Conservation (phyloP, 169 alveolate genomes). For the Cryptosporidium meleagridis region DNA sequence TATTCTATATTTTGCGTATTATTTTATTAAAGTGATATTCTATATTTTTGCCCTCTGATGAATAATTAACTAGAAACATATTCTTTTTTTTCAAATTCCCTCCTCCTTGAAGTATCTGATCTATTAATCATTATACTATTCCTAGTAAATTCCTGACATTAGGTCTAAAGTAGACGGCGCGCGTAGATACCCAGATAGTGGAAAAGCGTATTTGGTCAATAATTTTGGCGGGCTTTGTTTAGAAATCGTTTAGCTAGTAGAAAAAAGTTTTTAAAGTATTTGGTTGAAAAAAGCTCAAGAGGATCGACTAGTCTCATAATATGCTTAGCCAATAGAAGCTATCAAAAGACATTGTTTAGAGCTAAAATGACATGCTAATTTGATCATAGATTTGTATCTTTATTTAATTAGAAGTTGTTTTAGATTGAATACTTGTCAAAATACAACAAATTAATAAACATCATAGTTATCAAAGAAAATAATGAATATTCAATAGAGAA, state of each 20-base stretch:
- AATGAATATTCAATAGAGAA: background rate
- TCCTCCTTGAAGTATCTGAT: background rate
- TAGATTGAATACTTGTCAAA: background rate
- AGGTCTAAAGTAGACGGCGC: constrained; percentile 25
- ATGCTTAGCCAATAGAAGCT: background rate
- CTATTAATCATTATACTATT: background rate
- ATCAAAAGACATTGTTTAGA: background rate
- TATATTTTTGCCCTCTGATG: too few species aligned
- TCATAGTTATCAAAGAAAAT: background rate
- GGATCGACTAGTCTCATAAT: background rate
- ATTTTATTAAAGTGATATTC: too few species aligned
- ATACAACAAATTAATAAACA: background rate
- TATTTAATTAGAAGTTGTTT: background rate
- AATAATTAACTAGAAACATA: too few species aligned
- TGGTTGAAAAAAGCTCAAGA: background rate
- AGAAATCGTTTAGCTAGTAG: background rate
- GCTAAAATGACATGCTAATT: background rate
- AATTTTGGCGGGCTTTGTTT: background rate
- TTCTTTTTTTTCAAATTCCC: too few species aligned
- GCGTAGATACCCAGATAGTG: constrained; percentile 45
- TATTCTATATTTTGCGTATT: too few species aligned
- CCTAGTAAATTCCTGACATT: background rate
- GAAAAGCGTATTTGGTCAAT: constrained; percentile 13
- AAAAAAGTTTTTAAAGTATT: background rate
- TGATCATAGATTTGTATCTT: background rate